Conservation (phyloP, 257 asterid species). For the Rehmannia glutinosa region DNA sequence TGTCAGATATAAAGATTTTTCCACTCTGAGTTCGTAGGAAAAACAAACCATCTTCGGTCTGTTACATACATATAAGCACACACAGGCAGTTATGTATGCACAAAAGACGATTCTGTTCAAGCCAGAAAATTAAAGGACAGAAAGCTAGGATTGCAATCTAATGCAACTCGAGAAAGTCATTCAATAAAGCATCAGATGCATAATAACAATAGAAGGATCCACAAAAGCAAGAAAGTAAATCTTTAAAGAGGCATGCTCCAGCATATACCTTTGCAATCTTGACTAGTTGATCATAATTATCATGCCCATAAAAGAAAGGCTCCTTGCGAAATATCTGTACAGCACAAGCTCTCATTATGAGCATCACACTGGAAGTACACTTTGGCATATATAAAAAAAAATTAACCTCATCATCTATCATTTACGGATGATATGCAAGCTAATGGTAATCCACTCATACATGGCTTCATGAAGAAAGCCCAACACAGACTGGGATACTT, state of each 20-base stretch:
- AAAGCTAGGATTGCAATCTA: no score
- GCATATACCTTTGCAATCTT: slow-evolving; percentile 87
- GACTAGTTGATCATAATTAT: slow-evolving; percentile 84
- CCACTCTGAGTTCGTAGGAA: no score
- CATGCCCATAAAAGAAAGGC: slow-evolving; percentile 94
- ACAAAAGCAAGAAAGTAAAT: background rate
- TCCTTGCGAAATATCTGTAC: slow-evolving; percentile 84
- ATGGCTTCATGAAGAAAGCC: slow-evolving; percentile 5
- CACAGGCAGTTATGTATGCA: no score
- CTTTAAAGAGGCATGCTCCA: background rate
- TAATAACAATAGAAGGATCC: background rate
- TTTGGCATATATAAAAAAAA: slow-evolving; percentile 1
- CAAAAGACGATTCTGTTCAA: no score
- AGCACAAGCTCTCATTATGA: slow-evolving; percentile 29
- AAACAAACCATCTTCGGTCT: no score
- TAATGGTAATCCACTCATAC: slow-evolving; percentile 9
- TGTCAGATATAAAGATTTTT: no score
- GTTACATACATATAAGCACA: no score
- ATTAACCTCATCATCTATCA: background rate
- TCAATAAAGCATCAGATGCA: background rate
- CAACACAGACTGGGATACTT: background rate
- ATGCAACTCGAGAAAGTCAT: no score
- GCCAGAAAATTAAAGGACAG: no score
- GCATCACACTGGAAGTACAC: slow-evolving; percentile 16
- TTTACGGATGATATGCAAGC: slow-evolving; percentile 18